Percentiles rank a stretch among this genome's conserved stretches.
Conservation (phyloP, 2,329 filamentous ascomycete species). For the Metarhizium anisopliae region DNA sequence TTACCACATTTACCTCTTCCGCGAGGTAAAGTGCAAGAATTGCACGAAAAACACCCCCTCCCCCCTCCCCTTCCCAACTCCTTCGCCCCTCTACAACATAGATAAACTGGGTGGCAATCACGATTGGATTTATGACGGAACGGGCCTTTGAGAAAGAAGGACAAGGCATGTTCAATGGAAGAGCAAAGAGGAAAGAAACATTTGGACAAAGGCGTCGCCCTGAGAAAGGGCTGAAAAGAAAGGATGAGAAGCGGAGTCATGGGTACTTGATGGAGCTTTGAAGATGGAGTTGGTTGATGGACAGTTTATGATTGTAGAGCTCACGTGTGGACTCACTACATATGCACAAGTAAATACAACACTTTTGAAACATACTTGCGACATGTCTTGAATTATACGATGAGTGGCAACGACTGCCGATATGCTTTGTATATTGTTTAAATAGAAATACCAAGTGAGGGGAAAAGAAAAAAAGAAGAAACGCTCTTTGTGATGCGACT, state of each 20-base stretch:
- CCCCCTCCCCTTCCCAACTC: not conserved
- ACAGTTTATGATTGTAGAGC: conserved; percentile 19
- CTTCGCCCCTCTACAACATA: conserved; percentile 1
- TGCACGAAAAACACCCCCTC: not conserved
- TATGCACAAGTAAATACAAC: conserved; percentile 18
- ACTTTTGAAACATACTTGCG: not conserved
- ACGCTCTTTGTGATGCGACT: too few species aligned
- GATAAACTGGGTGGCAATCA: conserved; percentile 8
- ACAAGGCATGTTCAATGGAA: not conserved
- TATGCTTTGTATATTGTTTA: not conserved
- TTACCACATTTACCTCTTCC: not conserved
- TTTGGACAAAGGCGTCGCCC: not conserved
- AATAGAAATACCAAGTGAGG: not conserved
- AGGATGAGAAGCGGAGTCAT: conserved; percentile 7
- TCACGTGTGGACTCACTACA: conserved; percentile 16
- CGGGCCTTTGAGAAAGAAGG: conserved; percentile 3
- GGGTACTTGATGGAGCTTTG: not conserved
- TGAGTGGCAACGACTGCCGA: not conserved
- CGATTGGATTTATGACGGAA: conserved; percentile 13
- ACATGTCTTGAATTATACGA: not conserved
- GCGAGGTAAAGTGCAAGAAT: not conserved
- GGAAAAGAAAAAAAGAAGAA: too few species aligned
- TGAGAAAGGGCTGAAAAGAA: conserved; percentile 4
- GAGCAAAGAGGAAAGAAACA: not conserved
- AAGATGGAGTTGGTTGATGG: conserved; percentile 11